Base-by-base conservation (phyloP, 352 stramenopile genomes). In the Phytophthora citrophthora region DNA sequence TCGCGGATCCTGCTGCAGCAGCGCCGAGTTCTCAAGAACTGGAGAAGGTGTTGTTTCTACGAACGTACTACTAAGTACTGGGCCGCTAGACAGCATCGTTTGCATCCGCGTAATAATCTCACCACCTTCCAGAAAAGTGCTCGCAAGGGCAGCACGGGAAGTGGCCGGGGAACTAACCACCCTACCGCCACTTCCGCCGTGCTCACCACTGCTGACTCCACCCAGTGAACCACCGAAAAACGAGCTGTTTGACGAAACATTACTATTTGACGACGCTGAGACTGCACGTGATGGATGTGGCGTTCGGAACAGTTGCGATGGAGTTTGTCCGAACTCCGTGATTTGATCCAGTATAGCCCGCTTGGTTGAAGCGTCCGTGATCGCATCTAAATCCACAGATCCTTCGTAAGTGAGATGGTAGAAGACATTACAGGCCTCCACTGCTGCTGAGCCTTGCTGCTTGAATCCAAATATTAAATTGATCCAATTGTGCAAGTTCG, bases 351-450 rank as follows among this genome's bases (percentile, higher is more conserved):
- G 84, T 48, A 96, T 97, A 7, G 95, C 91, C 11, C 79, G 67
- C 52, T 83, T 84, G 57, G 87, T 88, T 8, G 71, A 77, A 0
- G 72, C 44, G 26, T 96, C 88, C 0, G 53, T 54, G 38, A 96
- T 79, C 10, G 63, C 54, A 56, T 99, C 96, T 48, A 99, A 69
- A 64, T 99, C 97, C 8, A 99, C 94, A 46, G 97, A 95, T 27
- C 96, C 97, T 73, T 98, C 96, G 68, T 99, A 99, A 13, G 95
- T 99, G 23, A 99, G 75, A 46, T 99, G 97, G 61, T 99, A 99
- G 65, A 98, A 99, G 8, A 99, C 89, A 74, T 99, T 99, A 61
- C 97, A 87, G 1, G 92, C 91, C 43, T 97, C 87, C 15, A 98
- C 89, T 0, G 97, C 97, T 27, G 93, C 88, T 10, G 79, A 50